Conservation (phyloP, 1,284 basidiomycete species). For the Tylopilus orsonianus region DNA sequence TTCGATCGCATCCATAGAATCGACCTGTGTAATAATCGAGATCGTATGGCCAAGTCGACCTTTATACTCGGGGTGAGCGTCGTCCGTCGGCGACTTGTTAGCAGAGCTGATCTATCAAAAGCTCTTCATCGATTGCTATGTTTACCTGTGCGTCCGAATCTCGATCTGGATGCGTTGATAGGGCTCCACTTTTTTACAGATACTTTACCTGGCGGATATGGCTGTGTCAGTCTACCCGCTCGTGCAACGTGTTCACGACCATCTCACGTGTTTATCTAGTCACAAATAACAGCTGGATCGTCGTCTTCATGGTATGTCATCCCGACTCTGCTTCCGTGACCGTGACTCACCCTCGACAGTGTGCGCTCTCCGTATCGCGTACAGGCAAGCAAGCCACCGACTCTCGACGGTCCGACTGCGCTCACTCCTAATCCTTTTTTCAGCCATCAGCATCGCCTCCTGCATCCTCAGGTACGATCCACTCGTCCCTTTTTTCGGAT, state of each 20-base stretch:
- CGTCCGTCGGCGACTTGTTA: background rate
- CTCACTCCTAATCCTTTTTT: background rate
- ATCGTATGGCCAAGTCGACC: conserved; percentile 13
- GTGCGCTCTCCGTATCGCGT: conserved; percentile 20
- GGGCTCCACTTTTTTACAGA: conserved; percentile 8
- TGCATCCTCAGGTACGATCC: conserved; percentile 22
- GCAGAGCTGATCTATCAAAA: conserved; percentile 13
- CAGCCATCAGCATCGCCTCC: conserved; percentile 22
- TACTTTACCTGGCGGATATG: conserved; percentile 36
- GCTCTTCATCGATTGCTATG: conserved; percentile 32
- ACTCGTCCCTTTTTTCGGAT: too few species aligned
- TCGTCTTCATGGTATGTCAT: conserved; percentile 26
- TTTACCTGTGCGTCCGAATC: conserved; percentile 24
- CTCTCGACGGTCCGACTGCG: background rate
- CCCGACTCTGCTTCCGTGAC: background rate
- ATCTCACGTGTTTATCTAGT: conserved; percentile 18
- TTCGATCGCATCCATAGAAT: background rate
- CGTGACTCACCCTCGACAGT: conserved; percentile 14
- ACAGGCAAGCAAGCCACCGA: conserved; percentile 17
- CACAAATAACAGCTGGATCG: conserved; percentile 17
- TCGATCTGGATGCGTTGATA: background rate
- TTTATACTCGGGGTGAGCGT: conserved; percentile 26
- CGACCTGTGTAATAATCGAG: background rate
- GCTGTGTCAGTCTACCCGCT: conserved; percentile 23
- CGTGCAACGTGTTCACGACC: background rate